Conservation (phyloP, 2,329 filamentous ascomycete genomes). For the Xylaria sp. region DNA sequence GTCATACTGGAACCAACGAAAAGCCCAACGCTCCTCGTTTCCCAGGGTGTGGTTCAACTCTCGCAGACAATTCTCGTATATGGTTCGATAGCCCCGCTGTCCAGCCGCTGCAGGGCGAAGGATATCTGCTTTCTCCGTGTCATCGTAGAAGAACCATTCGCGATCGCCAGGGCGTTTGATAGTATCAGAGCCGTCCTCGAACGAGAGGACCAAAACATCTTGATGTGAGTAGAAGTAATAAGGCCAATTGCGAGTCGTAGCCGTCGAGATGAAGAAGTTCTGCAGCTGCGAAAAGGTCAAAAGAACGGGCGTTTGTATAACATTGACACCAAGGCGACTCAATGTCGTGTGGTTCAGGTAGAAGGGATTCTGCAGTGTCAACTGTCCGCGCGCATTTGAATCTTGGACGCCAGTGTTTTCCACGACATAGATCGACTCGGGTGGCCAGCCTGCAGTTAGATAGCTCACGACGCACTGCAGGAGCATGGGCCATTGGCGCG, state of each 20-base stretch:
- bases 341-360: slow-evolving; percentile 42
- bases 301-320: slow-evolving; percentile 46
- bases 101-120: slow-evolving; percentile 27
- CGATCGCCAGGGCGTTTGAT: slow-evolving; percentile 26
- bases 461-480: slow-evolving; percentile 44
- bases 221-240: slow-evolving; percentile 52
- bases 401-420: slow-evolving; percentile 46
- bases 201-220: slow-evolving; percentile 41
- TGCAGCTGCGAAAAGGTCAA: slow-evolving; percentile 50
- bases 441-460: slow-evolving; percentile 45
- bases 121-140: slow-evolving; percentile 29
- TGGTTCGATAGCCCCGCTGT: slow-evolving; percentile 29
- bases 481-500: slow-evolving; percentile 43
- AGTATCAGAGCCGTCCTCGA: slow-evolving; percentile 33
- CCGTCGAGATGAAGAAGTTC: slow-evolving; percentile 46
- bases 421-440: slow-evolving; percentile 43
- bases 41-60: slow-evolving; percentile 33
- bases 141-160: slow-evolving; percentile 30
- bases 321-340: slow-evolving; percentile 32
- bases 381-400: slow-evolving; percentile 35
- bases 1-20: slow-evolving; percentile 38
- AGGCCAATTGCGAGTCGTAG: slow-evolving; percentile 40
- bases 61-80: slow-evolving; percentile 31
- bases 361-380: slow-evolving; percentile 43
- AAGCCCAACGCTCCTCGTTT: slow-evolving; percentile 42